Evolutionary conservation across 108 stramenopile species (phyloP).

Genomic region (Pseudonitzschia multiseries): DNA sequence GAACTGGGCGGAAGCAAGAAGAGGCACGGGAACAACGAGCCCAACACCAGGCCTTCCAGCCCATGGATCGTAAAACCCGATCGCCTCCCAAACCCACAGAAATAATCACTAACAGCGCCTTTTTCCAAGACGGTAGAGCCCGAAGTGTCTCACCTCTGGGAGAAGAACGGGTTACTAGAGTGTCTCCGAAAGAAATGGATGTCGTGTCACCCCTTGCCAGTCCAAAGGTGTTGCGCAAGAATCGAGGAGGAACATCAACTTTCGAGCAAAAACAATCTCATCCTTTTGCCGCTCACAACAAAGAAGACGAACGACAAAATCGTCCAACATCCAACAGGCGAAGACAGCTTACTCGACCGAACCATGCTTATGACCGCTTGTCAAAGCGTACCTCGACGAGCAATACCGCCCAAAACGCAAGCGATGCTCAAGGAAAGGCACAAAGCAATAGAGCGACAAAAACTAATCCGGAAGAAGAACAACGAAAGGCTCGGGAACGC

Average conservation of each 20-base stretch:
- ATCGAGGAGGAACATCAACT: not conserved
- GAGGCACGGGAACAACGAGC: not conserved
- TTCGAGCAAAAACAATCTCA: not conserved
- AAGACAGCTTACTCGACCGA: not conserved
- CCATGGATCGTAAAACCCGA: not conserved
- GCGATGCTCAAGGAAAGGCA: not conserved
- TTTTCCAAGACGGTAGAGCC: not conserved
- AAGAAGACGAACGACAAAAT: not conserved
- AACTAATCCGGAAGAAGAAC: slow-evolving; percentile 10
- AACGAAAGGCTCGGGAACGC: slow-evolving; percentile 7
- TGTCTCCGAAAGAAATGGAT: not conserved
- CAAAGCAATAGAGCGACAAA: not conserved
- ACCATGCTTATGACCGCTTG: not conserved
- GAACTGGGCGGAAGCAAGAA: not conserved
- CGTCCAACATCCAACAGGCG: not conserved
- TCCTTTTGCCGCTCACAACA: not conserved
- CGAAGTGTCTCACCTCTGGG: slow-evolving; percentile 10
- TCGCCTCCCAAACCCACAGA: slow-evolving; percentile 12
- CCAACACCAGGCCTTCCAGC: not conserved
- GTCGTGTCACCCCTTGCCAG: slow-evolving; percentile 11
- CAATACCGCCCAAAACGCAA: not conserved
- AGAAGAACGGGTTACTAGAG: not conserved
- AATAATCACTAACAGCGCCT: not conserved
- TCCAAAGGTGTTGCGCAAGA: not conserved
- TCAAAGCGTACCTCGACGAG: slow-evolving; percentile 3